phyloP scores from a whole-genome alignment of 352 stramenopile species.

The Phytophthora quininea region DNA sequence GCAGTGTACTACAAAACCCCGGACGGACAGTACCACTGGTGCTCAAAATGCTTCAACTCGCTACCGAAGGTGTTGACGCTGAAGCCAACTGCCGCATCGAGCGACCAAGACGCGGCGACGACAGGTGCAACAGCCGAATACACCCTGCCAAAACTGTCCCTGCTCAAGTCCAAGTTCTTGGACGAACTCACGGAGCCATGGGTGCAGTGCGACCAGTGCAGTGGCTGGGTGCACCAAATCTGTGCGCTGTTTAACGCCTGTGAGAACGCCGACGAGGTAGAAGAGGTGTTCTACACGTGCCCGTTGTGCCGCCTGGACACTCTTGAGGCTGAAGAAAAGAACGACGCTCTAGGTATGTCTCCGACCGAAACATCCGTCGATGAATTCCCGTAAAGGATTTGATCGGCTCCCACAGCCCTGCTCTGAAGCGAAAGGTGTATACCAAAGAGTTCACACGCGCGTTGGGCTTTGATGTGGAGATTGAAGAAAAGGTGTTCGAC shows the following conservation, averaged over 20 bases:
- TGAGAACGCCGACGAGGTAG: slow-evolving; percentile 55
- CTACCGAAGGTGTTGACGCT: slow-evolving; percentile 63
- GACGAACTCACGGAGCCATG: slow-evolving; percentile 94
- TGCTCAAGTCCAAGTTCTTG: slow-evolving; percentile 94
- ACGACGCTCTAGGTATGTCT: slow-evolving; percentile 46
- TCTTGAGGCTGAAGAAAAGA: slow-evolving; percentile 49
- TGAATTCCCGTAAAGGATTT: slow-evolving; percentile 65
- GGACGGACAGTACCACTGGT: slow-evolving; percentile 97
- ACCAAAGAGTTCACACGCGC: slow-evolving; percentile 68
- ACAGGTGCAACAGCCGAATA: slow-evolving; percentile 16
- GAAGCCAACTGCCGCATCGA: slow-evolving; percentile 9
- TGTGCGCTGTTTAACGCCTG: slow-evolving; percentile 92
- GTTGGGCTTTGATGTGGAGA: slow-evolving; percentile 60
- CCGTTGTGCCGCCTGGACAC: slow-evolving; percentile 77
- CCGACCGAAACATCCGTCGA: slow-evolving; percentile 71
- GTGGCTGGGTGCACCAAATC: slow-evolving; percentile 89
- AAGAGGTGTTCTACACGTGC: slow-evolving; percentile 74
- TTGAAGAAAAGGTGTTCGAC: slow-evolving; percentile 56
- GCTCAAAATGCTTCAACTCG: slow-evolving; percentile 92
- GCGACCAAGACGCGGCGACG: slow-evolving; percentile 13
- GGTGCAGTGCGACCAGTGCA: slow-evolving; percentile 91
- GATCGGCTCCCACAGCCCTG: slow-evolving; percentile 59
- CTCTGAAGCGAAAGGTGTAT: slow-evolving; percentile 52
- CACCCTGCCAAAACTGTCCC: slow-evolving; percentile 69
- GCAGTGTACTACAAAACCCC: slow-evolving; percentile 96